A percentile compares a stretch with the other conserved stretches of the same genome.
Evolutionary conservation across 192 early-diverging fungal species (phyloP).

Genomic region (Entophlyctis luteolus): DNA sequence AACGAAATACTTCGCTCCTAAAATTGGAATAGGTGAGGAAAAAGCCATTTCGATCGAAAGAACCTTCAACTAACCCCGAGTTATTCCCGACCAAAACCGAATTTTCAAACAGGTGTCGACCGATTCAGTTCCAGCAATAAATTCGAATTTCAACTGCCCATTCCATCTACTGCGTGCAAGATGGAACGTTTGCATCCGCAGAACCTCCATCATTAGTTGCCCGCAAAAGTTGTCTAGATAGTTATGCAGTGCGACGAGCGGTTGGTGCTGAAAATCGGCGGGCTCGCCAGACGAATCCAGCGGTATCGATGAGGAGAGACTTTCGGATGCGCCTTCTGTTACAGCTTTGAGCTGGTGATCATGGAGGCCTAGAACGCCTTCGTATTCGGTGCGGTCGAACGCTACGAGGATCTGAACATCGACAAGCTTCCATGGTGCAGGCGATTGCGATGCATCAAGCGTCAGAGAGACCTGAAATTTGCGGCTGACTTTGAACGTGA

Average conservation of each 20-base stretch:
- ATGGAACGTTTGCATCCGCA: slow-evolving; percentile 35
- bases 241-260: slow-evolving; percentile 70
- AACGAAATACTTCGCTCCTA: too few relatives aligned
- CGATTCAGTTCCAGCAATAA: background rate
- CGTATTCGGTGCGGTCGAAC: slow-evolving; percentile 38
- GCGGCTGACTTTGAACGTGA: slow-evolving; percentile 67
- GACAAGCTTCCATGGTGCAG: slow-evolving; percentile 68
- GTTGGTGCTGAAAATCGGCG: slow-evolving; percentile 11
- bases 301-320: slow-evolving; percentile 25
- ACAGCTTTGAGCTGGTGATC: slow-evolving; percentile 51
- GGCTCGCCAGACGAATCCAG: background rate
- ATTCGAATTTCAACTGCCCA: slow-evolving; percentile 9
- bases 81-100: slow-evolving; percentile 4
- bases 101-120: background rate
- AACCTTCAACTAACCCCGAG: too few relatives aligned
- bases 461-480: slow-evolving; percentile 67
- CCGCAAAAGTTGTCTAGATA: slow-evolving; percentile 67
- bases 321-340: slow-evolving; percentile 44
- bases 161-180: slow-evolving; percentile 29
- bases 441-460: slow-evolving; percentile 54
- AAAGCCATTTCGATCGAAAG: too few relatives aligned
- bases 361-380: slow-evolving; percentile 43
- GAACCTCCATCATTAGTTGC: slow-evolving; percentile 63
- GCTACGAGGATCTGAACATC: slow-evolving; percentile 66
- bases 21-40: too few relatives aligned